These are phyloP conservation scores for Pinus albicaulis DNA, from an alignment of 75 land plant species.

Conservation along the genomic window DNA sequence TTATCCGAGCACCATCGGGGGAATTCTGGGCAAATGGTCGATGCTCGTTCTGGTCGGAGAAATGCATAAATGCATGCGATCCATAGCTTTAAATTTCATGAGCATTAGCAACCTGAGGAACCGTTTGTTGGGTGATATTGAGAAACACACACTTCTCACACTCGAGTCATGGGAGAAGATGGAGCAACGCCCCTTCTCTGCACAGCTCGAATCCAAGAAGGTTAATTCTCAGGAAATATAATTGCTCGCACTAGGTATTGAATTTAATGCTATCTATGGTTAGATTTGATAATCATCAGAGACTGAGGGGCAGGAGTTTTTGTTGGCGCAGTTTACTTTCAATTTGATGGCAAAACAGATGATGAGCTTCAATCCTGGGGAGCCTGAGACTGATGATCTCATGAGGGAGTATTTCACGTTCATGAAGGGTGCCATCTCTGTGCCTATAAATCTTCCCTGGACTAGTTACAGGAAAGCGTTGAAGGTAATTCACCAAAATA, in stretches of 20 bases:
- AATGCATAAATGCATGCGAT: conserved; percentile 69
- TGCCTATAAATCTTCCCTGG: conserved; percentile 74
- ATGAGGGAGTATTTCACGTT: conserved; percentile 71
- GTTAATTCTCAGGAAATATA: conserved; percentile 10
- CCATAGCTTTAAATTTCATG: conserved; percentile 69
- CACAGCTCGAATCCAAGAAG: conserved; percentile 78
- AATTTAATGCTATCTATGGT: neutral
- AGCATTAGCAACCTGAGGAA: conserved; percentile 40
- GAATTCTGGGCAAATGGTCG: conserved; percentile 82
- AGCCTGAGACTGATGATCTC: conserved; percentile 55
- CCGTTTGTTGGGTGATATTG: conserved; percentile 54
- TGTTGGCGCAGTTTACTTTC: conserved; percentile 64
- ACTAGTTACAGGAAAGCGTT: conserved; percentile 67
- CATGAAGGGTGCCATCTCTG: conserved; percentile 82
- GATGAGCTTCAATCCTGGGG: conserved; percentile 66
- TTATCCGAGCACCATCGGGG: conserved; percentile 73
- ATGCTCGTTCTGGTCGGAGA: conserved; percentile 78
- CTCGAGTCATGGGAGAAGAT: conserved; percentile 42
- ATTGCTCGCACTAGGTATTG: neutral
- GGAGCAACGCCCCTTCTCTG: conserved; percentile 29
- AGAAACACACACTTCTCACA: conserved; percentile 52
- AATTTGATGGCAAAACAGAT: conserved; percentile 82
- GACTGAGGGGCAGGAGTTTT: too few species aligned
- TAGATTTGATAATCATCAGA: too few species aligned
- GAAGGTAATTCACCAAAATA: conserved; percentile 28